Evolutionary conservation across 2,329 filamentous ascomycete genomes (phyloP).

Genomic region (Dissoconium aciculare): DNA sequence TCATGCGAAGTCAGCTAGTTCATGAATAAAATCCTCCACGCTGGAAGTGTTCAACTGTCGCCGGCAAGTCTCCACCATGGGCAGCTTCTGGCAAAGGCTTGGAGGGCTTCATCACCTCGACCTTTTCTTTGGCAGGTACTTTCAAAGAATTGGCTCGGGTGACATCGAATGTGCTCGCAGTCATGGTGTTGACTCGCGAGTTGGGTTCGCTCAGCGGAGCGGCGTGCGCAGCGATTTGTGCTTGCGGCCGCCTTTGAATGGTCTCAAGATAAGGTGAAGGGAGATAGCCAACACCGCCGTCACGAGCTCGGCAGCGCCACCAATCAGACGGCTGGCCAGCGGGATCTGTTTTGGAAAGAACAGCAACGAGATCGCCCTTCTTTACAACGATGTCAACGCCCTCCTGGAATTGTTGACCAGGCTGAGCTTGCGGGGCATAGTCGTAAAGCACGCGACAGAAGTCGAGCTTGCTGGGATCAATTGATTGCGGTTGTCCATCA

Average conservation of each 20-base stretch:
- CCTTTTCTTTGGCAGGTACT: slow-evolving; percentile 28
- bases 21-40: slow-evolving; percentile 54
- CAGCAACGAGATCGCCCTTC: slow-evolving; percentile 90
- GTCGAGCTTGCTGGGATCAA: slow-evolving; percentile 84
- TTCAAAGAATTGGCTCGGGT: slow-evolving; percentile 33
- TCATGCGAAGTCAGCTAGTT: no score
- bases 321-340: slow-evolving; percentile 86
- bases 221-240: slow-evolving; percentile 31
- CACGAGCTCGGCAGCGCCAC: slow-evolving; percentile 88
- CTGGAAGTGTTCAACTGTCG: slow-evolving; percentile 55
- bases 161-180: slow-evolving; percentile 23
- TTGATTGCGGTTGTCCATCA: slow-evolving; percentile 33
- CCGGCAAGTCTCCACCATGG: slow-evolving; percentile 46
- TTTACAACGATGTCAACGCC: slow-evolving; percentile 81
- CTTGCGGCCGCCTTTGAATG: slow-evolving; percentile 42
- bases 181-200: slow-evolving; percentile 43
- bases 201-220: slow-evolving; percentile 29
- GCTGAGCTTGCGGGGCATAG: slow-evolving; percentile 63
- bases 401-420: slow-evolving; percentile 29
- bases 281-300: slow-evolving; percentile 81
- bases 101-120: slow-evolving; percentile 15
- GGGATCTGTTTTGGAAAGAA: slow-evolving; percentile 82
- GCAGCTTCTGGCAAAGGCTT: slow-evolving; percentile 33
- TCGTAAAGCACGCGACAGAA: slow-evolving; percentile 94
- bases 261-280: slow-evolving; percentile 79